Evolutionary conservation across 1,139 yeast genomes (phyloP), one percentile per base, ranked within the genome.

Genomic region (Martiniozyma asiatica): DNA sequence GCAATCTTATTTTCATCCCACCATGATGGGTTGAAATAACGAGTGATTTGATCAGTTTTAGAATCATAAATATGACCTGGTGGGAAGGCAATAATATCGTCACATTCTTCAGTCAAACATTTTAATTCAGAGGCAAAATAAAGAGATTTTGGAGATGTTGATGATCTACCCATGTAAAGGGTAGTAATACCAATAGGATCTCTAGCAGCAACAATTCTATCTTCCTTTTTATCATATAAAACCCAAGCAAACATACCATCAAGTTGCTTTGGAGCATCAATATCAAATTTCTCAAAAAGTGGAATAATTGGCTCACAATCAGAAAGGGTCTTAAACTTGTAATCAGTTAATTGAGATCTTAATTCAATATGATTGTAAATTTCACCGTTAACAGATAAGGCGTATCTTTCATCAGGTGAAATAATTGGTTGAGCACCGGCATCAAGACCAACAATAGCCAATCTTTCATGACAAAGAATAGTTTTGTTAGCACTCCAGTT

Each of bases 231-330:
- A 60, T 89, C 98, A 56, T 85, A 80, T 37, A 89, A 63, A 23
- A 78, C 94, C 67, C 84, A 89, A 25, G 96, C 97, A 53, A 89
- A 89, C 96, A 89, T 87, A 55, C 99, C 99, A 55, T 89, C 98
- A 50, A 89, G 67, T 56, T 82, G 52, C 56, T 82, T 81, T 51
- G 98, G 95, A 39, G 95, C 87, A 39, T 85, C 97, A 34, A 71
- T 58, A 48, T 68, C 98, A 55, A 82, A 78, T 61, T 87, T 84
- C 55, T 76, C 64, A 56, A 78, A 82, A 45, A 89, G 64, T 32
- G 98, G 98, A 45, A 89, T 84, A 59, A 89, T 87, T 35, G 94
- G 89, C 63, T 89, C 99, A 70, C 98, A 89, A 60, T 89, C 99
- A 26, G 89, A 74, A 45, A 84, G 68, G 26, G 96, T 82, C 61